A percentile compares a stretch with the other conserved stretches of the same genome.
These are phyloP conservation scores for Fusarium kyushuense DNA, from an alignment of 2,329 filamentous ascomycete species.

Conservation along the genomic window DNA sequence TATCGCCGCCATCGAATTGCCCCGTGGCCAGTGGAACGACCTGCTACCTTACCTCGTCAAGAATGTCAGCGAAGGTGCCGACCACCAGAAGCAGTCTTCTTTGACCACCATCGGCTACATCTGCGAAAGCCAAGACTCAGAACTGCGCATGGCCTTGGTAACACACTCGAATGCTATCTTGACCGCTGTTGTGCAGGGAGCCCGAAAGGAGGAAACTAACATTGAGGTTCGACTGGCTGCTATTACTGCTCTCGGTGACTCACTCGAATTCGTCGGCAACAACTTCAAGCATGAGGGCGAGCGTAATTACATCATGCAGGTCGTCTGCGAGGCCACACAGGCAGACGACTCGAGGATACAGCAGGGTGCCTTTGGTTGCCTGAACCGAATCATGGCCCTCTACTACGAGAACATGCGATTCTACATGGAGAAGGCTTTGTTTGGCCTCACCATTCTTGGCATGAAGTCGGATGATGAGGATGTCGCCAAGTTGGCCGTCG, in stretches of 20 bases:
- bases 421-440: constrained; percentile 99
- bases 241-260: constrained; percentile 94
- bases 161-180: constrained; percentile 97
- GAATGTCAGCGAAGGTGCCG: constrained; percentile 87
- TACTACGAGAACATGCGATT: constrained; percentile 99
- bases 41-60: constrained; percentile 90
- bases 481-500: constrained; percentile 95
- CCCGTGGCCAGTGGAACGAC: constrained; percentile 92
- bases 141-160: constrained; percentile 83
- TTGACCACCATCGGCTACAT: constrained; percentile 98
- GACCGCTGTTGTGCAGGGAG: constrained; percentile 96
- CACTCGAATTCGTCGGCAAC: constrained; percentile 95
- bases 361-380: constrained; percentile 93
- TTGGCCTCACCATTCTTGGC: constrained; percentile 95
- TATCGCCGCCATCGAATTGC: constrained; percentile 94
- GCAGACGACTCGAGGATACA: constrained; percentile 91
- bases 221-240: constrained; percentile 90
- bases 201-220: constrained; percentile 95
- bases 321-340: constrained; percentile 98
- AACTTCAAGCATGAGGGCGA: constrained; percentile 99
- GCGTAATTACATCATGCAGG: constrained; percentile 99
- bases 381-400: constrained; percentile 98
- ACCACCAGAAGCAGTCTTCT: constrained; percentile 93
- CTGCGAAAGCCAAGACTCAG: constrained; percentile 92
- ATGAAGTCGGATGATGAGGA: constrained; percentile 99